Conservation (phyloP, 371 early-diverging fungal species). For the Vairimorpha necatrix region DNA sequence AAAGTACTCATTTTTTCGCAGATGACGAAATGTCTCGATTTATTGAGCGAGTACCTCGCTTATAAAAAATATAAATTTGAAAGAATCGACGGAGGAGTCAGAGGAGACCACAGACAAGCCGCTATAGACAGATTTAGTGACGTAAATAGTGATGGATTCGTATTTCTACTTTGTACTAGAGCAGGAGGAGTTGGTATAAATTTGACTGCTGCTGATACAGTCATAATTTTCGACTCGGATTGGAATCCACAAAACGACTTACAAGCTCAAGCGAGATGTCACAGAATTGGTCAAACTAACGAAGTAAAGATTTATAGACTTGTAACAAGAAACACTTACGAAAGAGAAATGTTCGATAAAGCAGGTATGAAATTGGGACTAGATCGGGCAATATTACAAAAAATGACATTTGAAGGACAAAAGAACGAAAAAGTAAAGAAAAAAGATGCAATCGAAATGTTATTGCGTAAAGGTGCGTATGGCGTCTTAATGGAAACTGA, state of each 20-base stretch:
- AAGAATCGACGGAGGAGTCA: conserved; percentile 76
- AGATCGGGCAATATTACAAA: conserved; percentile 77
- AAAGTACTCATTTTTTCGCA: conserved; percentile 93
- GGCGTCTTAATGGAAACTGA: conserved; percentile 76
- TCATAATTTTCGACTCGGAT: conserved; percentile 85
- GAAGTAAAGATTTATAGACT: conserved; percentile 78
- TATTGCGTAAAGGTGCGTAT: conserved; percentile 71
- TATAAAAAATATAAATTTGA: conserved; percentile 73
- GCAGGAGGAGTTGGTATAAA: conserved; percentile 93
- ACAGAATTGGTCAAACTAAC: conserved; percentile 86
- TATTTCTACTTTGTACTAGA: conserved; percentile 79
- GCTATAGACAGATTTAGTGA: conserved; percentile 83
- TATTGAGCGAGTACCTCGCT: conserved; percentile 90
- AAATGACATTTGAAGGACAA: conserved; percentile 67
- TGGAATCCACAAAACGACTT: conserved; percentile 93
- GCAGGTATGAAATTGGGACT: conserved; percentile 83
- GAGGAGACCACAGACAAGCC: conserved; percentile 81
- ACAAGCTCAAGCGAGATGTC: conserved; percentile 83
- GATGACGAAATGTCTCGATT: conserved; percentile 93
- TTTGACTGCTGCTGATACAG: conserved; percentile 84
- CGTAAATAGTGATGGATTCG: conserved; percentile 71
- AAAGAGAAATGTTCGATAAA: conserved; percentile 86
- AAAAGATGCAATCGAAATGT: conserved; percentile 77
- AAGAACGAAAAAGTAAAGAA: conserved; percentile 59
- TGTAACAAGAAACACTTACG: conserved; percentile 80